Evolutionary conservation across 2,329 filamentous ascomycete genomes (phyloP), one percentile per base, ranked within the genome.

Genomic region (Thermoascus crustaceus): DNA sequence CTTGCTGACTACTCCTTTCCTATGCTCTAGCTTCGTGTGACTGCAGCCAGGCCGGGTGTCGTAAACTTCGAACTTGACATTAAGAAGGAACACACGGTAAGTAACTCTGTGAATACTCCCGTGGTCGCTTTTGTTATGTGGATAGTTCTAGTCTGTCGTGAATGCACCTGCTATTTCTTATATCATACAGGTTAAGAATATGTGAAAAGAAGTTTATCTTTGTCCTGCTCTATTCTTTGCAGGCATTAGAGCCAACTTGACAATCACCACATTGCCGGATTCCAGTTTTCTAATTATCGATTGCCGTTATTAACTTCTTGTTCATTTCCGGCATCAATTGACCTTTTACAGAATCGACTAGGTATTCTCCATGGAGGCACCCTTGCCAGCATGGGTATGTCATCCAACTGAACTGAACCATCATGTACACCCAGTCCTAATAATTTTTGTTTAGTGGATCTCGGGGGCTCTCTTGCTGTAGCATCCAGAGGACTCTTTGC

Each of bases 301-400:
- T 8, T 6, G 7, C 4, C 24, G 7, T 30, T 6, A 2, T 6
- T 9, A 7, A 16, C 7, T 37, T 19, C 9, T 30, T 10, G 10
- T 9, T 20, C 11, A 6, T 7, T 13, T n/a, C n/a, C n/a, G n/a
- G n/a, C n/a, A n/a, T n/a, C n/a, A n/a, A n/a, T 19, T 46, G n/a
- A 50, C 21, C 11, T 43, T 18, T 17, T 13, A 9, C 41, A 79
- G 74, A 82, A 82, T 47, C 71, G 78, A 10, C 61, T 82, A 13
- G 72, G 72, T 22, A 82, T 79, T 43, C 69, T 82, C 21, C 78
- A 82, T 59, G 78, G 78, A 39, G 78, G 77, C 10, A 80, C 78
- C 1, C 77, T 82, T 41, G 78, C 78, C 4, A 76, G 73, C 52
- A 71, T 73, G 68, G 66, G 66, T 67, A 57, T 34, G 55, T 39